Percentiles rank a stretch among this genome's conserved stretches.
Conservation (phyloP, 176 grass and related monocot genomes). For the Phragmites australis region DNA sequence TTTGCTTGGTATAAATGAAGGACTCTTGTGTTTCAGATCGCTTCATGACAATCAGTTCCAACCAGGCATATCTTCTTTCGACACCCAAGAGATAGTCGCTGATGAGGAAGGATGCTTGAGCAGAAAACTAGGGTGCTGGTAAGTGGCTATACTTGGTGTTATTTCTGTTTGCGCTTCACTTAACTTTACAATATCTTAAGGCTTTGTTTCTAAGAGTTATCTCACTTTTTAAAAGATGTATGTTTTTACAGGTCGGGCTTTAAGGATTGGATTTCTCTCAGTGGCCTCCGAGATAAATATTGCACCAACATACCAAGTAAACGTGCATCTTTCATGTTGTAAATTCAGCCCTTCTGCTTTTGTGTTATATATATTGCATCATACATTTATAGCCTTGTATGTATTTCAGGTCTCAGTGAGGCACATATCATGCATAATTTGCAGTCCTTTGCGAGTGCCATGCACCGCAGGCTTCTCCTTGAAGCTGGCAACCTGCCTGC, state of each 20-base stretch:
- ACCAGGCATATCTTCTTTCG: conserved; percentile 21
- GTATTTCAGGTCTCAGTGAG: conserved; percentile 45
- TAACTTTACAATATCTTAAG: conserved; percentile 8
- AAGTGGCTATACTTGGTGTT: conserved; percentile 14
- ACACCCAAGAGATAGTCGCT: conserved; percentile 27
- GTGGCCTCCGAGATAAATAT: conserved; percentile 25
- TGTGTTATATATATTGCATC: background rate
- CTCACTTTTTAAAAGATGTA: conserved; percentile 34
- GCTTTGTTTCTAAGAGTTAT: conserved; percentile 29
- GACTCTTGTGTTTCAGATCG: conserved; percentile 41
- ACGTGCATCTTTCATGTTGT: conserved; percentile 28
- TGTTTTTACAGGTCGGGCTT: conserved; percentile 33
- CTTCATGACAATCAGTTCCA: conserved; percentile 58
- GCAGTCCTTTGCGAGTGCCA: conserved; percentile 41
- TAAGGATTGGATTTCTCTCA: conserved; percentile 43
- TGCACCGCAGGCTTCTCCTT: conserved; percentile 55
- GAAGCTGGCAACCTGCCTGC: conserved; percentile 72
- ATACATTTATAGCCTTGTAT: conserved; percentile 20
- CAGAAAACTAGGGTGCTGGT: conserved; percentile 68
- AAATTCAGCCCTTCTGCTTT: conserved; percentile 19
- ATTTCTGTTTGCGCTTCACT: background rate
- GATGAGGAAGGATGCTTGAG: conserved; percentile 41
- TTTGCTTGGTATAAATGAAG: conserved; percentile 27
- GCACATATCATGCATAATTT: conserved; percentile 44
- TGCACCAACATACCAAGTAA: conserved; percentile 51